A percentile compares a stretch with the other conserved stretches of the same genome.
Conservation (phyloP, 2,329 filamentous ascomycete genomes). For the Fusarium goolgardi region DNA sequence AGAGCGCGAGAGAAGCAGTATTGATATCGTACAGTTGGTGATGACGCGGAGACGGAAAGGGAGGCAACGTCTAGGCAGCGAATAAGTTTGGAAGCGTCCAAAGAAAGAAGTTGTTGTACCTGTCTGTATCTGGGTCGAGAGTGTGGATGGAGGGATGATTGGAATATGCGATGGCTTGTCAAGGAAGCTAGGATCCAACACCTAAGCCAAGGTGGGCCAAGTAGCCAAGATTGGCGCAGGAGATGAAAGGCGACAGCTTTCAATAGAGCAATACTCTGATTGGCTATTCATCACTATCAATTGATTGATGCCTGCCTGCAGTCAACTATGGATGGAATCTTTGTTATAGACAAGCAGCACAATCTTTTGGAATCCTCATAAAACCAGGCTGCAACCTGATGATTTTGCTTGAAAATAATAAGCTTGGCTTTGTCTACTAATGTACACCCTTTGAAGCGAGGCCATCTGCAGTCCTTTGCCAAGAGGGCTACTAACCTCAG, state of each 20-base stretch:
- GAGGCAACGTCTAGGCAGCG: conserved; percentile 18
- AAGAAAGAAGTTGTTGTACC: conserved; percentile 10
- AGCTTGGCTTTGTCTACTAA: neutral
- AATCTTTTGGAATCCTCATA: neutral
- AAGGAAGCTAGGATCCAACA: conserved; percentile 9
- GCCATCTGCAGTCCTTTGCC: neutral
- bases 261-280: conserved; percentile 34
- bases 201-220: conserved; percentile 6
- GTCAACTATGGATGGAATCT: neutral
- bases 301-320: neutral
- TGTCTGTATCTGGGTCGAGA: neutral
- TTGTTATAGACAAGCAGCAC: neutral
- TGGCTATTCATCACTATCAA: conserved; percentile 20
- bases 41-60: neutral
- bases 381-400: neutral
- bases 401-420: neutral
- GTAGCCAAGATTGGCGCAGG: conserved; percentile 5
- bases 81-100: conserved; percentile 11
- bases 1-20: neutral
- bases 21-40: conserved; percentile 2
- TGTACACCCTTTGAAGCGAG: neutral
- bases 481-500: neutral
- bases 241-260: conserved; percentile 42
- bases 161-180: conserved; percentile 17
- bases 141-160: neutral